Percentiles rank a stretch among this genome's conserved stretches.
Conservation (phyloP, 2,329 filamentous ascomycete genomes). For the Pseudogymnoascus sp. region DNA sequence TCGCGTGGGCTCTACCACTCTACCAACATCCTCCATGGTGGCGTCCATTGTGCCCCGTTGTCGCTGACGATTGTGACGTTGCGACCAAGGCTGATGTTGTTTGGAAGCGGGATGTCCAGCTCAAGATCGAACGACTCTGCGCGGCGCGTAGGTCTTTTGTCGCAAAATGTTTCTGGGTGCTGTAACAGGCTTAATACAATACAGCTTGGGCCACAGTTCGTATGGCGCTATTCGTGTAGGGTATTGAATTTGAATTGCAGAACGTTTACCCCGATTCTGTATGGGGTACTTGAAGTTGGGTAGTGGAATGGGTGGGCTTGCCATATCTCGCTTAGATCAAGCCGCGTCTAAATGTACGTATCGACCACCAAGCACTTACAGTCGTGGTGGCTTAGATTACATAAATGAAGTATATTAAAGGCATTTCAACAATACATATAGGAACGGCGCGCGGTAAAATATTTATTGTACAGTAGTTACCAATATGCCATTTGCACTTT, state of each 20-base stretch:
- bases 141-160: constrained; percentile 1
- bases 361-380: not conserved
- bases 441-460: not conserved
- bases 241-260: constrained; percentile 7
- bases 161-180: not conserved
- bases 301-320: constrained; percentile 10
- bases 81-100: constrained; percentile 8
- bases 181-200: constrained; percentile 1
- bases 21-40: constrained; percentile 96
- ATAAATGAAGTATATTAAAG: not conserved
- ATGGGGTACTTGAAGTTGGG: constrained; percentile 9
- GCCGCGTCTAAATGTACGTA: constrained; percentile 10
- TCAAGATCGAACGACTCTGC: constrained; percentile 2
- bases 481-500: not conserved
- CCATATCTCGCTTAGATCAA: constrained; percentile 11
- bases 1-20: constrained; percentile 69
- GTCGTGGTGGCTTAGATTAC: constrained; percentile 1
- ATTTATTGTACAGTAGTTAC: not conserved
- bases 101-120: constrained; percentile 9
- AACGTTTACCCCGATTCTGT: constrained; percentile 6
- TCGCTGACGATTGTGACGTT: constrained; percentile 10
- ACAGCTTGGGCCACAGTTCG: not conserved
- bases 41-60: constrained; percentile 62
- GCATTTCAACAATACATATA: not conserved
- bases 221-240: constrained; percentile 6